phyloP scores from a whole-genome alignment of 495 filamentous ascomycete genomes.

The Penicillium bialowiezense region DNA sequence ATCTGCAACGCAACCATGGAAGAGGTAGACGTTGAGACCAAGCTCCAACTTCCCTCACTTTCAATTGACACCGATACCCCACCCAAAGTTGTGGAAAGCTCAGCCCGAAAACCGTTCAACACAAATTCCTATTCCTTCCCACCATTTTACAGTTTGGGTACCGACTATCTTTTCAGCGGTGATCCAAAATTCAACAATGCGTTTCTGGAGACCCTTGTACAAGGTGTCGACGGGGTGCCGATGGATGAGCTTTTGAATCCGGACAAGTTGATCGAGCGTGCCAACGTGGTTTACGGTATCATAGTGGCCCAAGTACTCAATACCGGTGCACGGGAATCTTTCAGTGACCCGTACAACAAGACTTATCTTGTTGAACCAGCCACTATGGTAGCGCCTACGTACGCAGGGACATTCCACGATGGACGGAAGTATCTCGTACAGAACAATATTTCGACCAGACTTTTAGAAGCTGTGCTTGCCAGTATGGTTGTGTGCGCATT shows the following conservation, averaged over 20 bases:
- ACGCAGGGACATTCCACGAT: constrained; percentile 4
- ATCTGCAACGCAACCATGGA: constrained; percentile 2
- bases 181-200: background rate
- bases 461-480: constrained; percentile 29
- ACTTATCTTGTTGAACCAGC: background rate
- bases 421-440: constrained; percentile 20
- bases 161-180: background rate
- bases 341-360: background rate
- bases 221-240: constrained; percentile 1
- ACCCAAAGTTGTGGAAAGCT: background rate
- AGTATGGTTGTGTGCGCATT: constrained; percentile 17
- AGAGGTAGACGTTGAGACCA: background rate
- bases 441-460: constrained; percentile 24
- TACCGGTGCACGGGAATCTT: background rate
- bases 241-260: background rate
- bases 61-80: constrained; percentile 1
- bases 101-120: background rate
- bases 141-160: background rate
- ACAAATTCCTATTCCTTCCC: background rate
- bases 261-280: background rate
- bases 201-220: background rate
- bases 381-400: background rate
- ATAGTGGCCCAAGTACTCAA: background rate
- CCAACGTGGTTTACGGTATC: background rate
- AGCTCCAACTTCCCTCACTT: background rate